These are phyloP conservation scores for Penicillium alfredii DNA, from an alignment of 495 filamentous ascomycete genomes.

Conservation along the genomic window DNA sequence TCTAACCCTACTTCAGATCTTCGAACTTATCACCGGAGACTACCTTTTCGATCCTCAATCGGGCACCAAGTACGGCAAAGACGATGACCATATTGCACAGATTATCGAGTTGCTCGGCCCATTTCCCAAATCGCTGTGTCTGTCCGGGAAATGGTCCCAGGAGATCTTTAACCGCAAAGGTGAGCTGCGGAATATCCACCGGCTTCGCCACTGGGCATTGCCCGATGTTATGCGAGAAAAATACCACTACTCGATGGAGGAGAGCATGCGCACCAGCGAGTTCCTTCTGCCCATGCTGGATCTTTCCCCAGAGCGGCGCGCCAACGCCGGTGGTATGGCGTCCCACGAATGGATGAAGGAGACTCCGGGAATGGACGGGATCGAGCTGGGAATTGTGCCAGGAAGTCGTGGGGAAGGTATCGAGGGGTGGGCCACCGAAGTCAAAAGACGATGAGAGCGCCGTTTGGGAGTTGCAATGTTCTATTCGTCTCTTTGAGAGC, in stretches of 20 bases:
- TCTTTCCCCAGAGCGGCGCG: slow-evolving; percentile 74
- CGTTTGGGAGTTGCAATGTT: slow-evolving; percentile 4
- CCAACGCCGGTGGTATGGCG: slow-evolving; percentile 94
- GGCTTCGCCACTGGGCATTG: slow-evolving; percentile 92
- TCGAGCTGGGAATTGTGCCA: slow-evolving; percentile 65
- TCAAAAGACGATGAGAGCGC: slow-evolving; percentile 65
- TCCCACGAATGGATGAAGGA: slow-evolving; percentile 73
- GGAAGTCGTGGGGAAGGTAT: slow-evolving; percentile 89
- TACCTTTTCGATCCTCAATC: slow-evolving; percentile 99
- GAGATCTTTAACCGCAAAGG: slow-evolving; percentile 99
- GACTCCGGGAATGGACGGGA: slow-evolving; percentile 78
- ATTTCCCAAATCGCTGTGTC: slow-evolving; percentile 86
- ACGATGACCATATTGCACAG: slow-evolving; percentile 98
- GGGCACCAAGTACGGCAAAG: slow-evolving; percentile 98
- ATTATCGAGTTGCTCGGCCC: slow-evolving; percentile 95
- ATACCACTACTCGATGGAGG: slow-evolving; percentile 83
- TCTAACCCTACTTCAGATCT: slow-evolving; percentile 58
- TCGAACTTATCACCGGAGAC: slow-evolving; percentile 96
- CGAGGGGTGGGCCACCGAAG: slow-evolving; percentile 88
- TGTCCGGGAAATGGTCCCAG: slow-evolving; percentile 93
- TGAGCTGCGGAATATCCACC: slow-evolving; percentile 95
- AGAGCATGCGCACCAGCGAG: slow-evolving; percentile 70
- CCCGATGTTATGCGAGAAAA: slow-evolving; percentile 93
- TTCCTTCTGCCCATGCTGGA: slow-evolving; percentile 93
- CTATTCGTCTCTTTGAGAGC: slow-evolving; percentile 8